Evolutionary conservation across 2,329 filamentous ascomycete species (phyloP), one percentile per base, ranked within the genome.

Genomic region (Aureobasidium namibiae): DNA sequence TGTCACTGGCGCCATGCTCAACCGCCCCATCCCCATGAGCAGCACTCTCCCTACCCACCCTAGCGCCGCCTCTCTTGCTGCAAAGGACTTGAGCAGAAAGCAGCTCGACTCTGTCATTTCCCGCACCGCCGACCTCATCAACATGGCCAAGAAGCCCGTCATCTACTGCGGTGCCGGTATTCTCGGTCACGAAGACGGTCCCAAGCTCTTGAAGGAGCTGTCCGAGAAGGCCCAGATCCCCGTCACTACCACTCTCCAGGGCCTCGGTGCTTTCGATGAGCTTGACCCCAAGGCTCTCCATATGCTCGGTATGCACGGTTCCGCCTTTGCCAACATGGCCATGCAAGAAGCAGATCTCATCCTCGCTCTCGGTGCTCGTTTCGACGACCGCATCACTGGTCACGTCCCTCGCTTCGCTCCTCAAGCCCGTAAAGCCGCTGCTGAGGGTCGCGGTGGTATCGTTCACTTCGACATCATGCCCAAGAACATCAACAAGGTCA

Each of bases 401-500:
- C 88, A 81, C 71, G 80, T 96, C 56, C 74, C 84, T 67, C 95
- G 92, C 72, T 99, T 97, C 65, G 94, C 92, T 0, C 94, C 94
- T 3, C 84, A 83, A 56, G 94, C 94, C 45, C 94, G 89, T 76
- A 83, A 85, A 14, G 94, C 94, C 0, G 92, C 90, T 4, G 80
- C 82, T 11, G 89, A 96, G 76, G 86, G 86, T 57, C 88, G 91
- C 63, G 94, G 94, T 67, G 94, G 94, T 69, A 97, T 99, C 68
- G 83, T 97, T 16, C 92, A 99, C 75, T 97, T 97, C 69, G 92
- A 97, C 73, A 92, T 99, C 68, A 88, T 97, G 87, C 92, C 94
- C 67, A 99, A 99, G 86, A 97, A 99, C 80, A 97, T 97, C 78
- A 97, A 97, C 85, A 99, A 97, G 82, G 92, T 97, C 42, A 88